Evolutionary conservation across 2,329 filamentous ascomycete species (phyloP).

Genomic region (Ceratocystis albifundus): DNA sequence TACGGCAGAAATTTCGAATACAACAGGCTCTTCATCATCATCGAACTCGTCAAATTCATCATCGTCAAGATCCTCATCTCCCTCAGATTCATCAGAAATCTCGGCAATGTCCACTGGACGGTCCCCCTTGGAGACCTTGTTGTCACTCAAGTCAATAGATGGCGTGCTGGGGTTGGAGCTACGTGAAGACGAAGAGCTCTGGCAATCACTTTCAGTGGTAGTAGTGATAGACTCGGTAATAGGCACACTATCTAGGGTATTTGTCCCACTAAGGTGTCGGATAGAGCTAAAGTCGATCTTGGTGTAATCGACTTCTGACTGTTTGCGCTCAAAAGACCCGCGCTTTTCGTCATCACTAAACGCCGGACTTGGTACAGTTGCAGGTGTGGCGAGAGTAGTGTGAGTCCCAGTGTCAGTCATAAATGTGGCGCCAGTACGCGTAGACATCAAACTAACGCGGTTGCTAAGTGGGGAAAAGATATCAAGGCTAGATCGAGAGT

Average conservation of each 20-base stretch:
- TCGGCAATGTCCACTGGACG: background rate
- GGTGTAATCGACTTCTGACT: constrained; percentile 46
- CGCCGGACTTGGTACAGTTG: constrained; percentile 43
- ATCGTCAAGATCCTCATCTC: constrained; percentile 32
- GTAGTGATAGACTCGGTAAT: constrained; percentile 22
- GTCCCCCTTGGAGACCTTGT: constrained; percentile 11
- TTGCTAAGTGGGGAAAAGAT: constrained; percentile 49
- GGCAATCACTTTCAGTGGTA: constrained; percentile 21
- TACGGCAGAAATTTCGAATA: constrained; percentile 50
- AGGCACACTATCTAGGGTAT: constrained; percentile 29
- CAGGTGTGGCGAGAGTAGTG: constrained; percentile 45
- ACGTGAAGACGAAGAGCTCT: constrained; percentile 20
- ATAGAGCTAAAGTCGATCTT: constrained; percentile 44
- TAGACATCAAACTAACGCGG: constrained; percentile 64
- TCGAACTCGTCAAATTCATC: constrained; percentile 40
- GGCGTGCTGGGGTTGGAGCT: constrained; percentile 22
- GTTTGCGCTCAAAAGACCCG: constrained; percentile 32
- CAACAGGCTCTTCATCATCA: constrained; percentile 52
- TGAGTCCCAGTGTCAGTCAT: constrained; percentile 60
- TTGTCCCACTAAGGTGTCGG: constrained; percentile 36
- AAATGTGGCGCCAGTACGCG: constrained; percentile 55
- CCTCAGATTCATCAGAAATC: background rate
- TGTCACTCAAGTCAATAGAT: constrained; percentile 18
- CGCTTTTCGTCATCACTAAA: constrained; percentile 41
- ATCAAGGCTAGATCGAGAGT: constrained; percentile 57